A percentile compares a stretch with the other conserved stretches of the same genome.
These are phyloP conservation scores for Pseudopithomyces maydicus DNA, from an alignment of 2,329 filamentous ascomycete species.

Conservation along the genomic window DNA sequence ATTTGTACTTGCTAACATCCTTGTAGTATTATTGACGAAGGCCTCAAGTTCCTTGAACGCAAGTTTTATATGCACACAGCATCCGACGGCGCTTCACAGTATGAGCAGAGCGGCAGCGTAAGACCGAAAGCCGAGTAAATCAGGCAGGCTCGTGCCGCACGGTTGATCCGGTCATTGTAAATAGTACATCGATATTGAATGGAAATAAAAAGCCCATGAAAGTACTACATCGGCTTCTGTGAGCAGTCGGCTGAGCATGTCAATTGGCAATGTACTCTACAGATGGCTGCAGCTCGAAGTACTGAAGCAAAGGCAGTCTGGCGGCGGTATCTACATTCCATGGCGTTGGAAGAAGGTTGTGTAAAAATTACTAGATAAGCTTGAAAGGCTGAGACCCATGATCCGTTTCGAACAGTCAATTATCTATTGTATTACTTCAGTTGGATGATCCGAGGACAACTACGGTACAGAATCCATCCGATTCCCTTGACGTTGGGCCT, in stretches of 20 bases:
- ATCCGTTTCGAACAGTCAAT: neutral
- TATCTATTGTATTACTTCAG: neutral
- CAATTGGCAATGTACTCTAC: neutral
- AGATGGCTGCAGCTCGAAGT: neutral
- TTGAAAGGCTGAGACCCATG: neutral
- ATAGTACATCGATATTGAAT: neutral
- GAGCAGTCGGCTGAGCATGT: neutral
- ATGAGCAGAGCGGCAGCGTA: slow-evolving; percentile 26
- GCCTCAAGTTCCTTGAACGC: slow-evolving; percentile 76
- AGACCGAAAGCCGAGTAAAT: slow-evolving; percentile 37
- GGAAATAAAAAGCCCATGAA: neutral
- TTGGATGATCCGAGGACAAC: too few species aligned
- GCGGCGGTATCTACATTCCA: neutral
- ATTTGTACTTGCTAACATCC: slow-evolving; percentile 20
- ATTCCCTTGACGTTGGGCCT: too few species aligned
- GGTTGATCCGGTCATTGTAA: neutral
- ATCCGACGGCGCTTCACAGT: slow-evolving; percentile 7
- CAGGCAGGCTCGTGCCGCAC: too few species aligned
- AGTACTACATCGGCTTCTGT: neutral
- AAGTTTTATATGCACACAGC: slow-evolving; percentile 39
- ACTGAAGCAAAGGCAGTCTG: neutral
- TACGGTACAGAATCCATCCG: too few species aligned
- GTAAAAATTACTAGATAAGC: neutral
- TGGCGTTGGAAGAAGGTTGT: neutral
- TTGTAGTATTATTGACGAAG: slow-evolving; percentile 76